phyloP scores from a whole-genome alignment of 306 rosid genomes.

The Pyrus bretschneideri region DNA sequence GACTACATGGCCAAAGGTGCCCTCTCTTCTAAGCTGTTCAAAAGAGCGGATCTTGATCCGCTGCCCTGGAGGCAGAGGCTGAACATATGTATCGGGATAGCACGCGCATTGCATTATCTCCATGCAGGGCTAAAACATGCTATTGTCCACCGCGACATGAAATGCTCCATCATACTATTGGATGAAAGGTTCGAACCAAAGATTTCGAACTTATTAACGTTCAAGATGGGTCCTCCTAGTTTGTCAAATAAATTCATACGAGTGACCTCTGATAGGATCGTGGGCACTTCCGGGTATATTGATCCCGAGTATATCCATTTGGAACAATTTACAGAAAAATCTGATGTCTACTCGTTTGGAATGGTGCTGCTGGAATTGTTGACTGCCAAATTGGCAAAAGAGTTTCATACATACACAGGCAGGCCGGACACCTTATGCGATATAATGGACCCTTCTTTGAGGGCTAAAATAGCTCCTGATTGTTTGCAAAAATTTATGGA shows the following conservation, averaged over 20 bases:
- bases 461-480: neutral
- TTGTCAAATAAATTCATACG: neutral
- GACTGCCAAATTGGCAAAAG: neutral
- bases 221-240: neutral
- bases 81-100: neutral
- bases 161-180: neutral
- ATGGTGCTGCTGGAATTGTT: neutral
- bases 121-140: neutral
- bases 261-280: neutral
- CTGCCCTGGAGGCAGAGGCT: slow-evolving; percentile 2
- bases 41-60: neutral
- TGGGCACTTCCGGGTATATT: neutral
- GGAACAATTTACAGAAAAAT: neutral
- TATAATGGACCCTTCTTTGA: neutral
- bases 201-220: neutral
- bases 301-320: neutral
- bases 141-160: slow-evolving; percentile 1
- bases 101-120: neutral
- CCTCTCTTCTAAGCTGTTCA: neutral
- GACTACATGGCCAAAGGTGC: slow-evolving; percentile 5
- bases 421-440: neutral
- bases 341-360: neutral
- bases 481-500: neutral
- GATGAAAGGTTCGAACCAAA: neutral
- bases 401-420: neutral